Evolutionary conservation across 2,329 filamentous ascomycete species (phyloP), one percentile per base, ranked within the genome.

Genomic region (Aotearoamyces nothofagi): DNA sequence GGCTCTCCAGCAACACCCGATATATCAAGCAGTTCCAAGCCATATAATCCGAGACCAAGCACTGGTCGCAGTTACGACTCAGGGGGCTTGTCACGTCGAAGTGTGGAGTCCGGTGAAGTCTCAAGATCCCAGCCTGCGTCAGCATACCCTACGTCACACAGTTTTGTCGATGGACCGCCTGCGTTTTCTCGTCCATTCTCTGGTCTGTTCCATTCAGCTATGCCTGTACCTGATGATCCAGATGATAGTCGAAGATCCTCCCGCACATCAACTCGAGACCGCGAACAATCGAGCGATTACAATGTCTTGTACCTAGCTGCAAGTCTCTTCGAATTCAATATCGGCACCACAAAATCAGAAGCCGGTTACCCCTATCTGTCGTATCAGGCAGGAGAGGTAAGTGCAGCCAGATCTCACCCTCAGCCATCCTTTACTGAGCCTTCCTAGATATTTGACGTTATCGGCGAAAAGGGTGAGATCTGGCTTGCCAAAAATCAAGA

Each of bases 401-500:
- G 66, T 56, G 33, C n/a, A n/a, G n/a, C n/a, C n/a, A n/a, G n/a
- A n/a, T n/a, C n/a, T n/a, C n/a, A n/a, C n/a, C n/a, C n/a, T n/a
- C n/a, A n/a, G n/a, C n/a, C n/a, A n/a, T n/a, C n/a, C n/a, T n/a
- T n/a, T n/a, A n/a, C n/a, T n/a, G n/a, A n/a, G n/a, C n/a, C n/a
- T n/a, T 22, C 12, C 13, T 39, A 78, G 69, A 81, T 87, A 38
- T 87, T 87, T 46, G 80, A 87, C 56, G 78, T 98, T 30, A 83
- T 98, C 47, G 90, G 78, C 16, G 86, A 94, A 54, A 94, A 94
- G 52, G 90, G 90, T 38, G 90, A 98, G 59, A 66, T 96, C 27
- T 98, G 90, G 90, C 71, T 98, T 33, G 90, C 90, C 30, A 83
- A 83, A 53, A 98, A 98, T 50, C 90, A 98, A 56, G 90, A 98